Evolutionary conservation across 495 filamentous ascomycete species (phyloP).

Genomic region (Elasticomyces elasticus): DNA sequence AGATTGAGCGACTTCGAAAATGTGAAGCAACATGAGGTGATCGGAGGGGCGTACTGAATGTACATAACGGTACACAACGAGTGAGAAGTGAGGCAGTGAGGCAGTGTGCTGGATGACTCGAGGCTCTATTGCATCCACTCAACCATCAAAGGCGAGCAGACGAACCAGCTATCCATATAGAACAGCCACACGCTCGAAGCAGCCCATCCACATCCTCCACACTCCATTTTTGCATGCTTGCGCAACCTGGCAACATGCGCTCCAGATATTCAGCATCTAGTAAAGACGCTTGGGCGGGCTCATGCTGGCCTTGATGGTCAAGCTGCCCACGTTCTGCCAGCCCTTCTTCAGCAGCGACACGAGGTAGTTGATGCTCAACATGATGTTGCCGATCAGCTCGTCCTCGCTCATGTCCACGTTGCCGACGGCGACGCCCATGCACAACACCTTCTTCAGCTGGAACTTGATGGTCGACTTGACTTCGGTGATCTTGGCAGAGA

Average conservation of each 20-base stretch:
- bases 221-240: not conserved
- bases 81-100: not conserved
- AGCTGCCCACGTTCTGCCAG: constrained; percentile 98
- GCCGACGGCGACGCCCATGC: constrained; percentile 96
- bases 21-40: not conserved
- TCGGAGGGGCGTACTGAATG: not conserved
- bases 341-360: constrained; percentile 99
- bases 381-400: constrained; percentile 90
- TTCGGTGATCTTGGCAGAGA: constrained; percentile 86
- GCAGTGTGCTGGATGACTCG: constrained; percentile 18
- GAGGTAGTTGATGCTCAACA: constrained; percentile 98
- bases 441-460: constrained; percentile 99
- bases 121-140: constrained; percentile 17
- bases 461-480: constrained; percentile 99
- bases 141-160: constrained; percentile 17
- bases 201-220: constrained; percentile 17
- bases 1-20: not conserved
- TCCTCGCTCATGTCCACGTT: constrained; percentile 97
- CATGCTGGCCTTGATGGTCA: constrained; percentile 99
- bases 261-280: constrained; percentile 40
- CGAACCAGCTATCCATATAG: constrained; percentile 6
- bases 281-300: constrained; percentile 92
- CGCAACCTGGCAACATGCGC: not conserved
- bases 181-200: constrained; percentile 15
- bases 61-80: not conserved